Percentiles rank a stretch among this genome's conserved stretches.
phyloP scores from a whole-genome alignment of 2,329 filamentous ascomycete genomes.

The Xylariaceae sp. region DNA sequence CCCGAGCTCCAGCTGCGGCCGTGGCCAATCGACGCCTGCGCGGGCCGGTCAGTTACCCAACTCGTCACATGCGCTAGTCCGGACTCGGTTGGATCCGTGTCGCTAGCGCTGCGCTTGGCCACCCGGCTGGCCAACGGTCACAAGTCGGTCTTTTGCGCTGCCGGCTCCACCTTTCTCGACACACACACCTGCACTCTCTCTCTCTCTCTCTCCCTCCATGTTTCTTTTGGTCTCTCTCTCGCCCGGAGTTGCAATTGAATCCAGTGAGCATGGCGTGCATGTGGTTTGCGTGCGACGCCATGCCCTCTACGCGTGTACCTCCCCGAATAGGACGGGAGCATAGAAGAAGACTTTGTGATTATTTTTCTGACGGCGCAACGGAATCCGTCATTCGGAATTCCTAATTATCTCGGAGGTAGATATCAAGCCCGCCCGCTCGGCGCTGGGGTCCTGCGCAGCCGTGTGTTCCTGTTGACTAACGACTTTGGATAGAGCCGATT shows the following conservation, averaged over 20 bases:
- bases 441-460: background rate
- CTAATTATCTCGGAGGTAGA: background rate
- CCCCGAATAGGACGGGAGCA: background rate
- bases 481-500: background rate
- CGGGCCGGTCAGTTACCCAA: background rate
- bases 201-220: background rate
- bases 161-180: background rate
- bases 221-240: background rate
- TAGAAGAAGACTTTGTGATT: background rate
- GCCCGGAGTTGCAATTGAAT: background rate
- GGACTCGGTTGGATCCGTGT: slow-evolving; percentile 20
- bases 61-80: slow-evolving; percentile 32
- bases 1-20: slow-evolving; percentile 25
- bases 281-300: slow-evolving; percentile 19
- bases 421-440: background rate
- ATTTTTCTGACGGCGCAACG: too few species aligned
- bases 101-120: background rate
- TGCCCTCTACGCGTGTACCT: background rate
- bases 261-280: slow-evolving; percentile 5
- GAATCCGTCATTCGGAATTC: background rate
- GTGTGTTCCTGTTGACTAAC: background rate
- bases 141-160: background rate
- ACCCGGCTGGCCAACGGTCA: background rate
- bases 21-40: background rate
- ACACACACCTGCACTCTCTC: background rate